Base-by-base conservation (phyloP, 106 monocot genomes). In the Allium fistulosum region DNA sequence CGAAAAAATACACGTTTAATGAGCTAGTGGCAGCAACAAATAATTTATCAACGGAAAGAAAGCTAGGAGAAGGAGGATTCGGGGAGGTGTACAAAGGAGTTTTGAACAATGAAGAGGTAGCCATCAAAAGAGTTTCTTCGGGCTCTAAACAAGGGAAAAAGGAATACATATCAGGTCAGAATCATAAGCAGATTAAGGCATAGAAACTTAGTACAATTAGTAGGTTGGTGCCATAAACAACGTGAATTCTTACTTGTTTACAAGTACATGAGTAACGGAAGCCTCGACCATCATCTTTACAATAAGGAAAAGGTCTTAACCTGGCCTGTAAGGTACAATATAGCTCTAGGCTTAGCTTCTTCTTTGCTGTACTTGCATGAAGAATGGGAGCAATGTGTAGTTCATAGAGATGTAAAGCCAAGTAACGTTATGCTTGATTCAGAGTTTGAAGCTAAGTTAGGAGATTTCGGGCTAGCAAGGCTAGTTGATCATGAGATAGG, bases 1-100 rank as follows among this genome's bases (percentile, higher is more conserved):
- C 87, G 1, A 70, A 66, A 75, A 74, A 78, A 51, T 80, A 77
- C 57, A 37, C 58, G 5, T 83, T 75, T 49, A 59, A 53, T 9
- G 78, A 83, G 58, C 68, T 87, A 15, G 78, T 69, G 17, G 66
- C 17, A 9, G 77, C 83, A 0, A 87, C 87, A 0, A 81, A 79
- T 13, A 73, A 87, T 53, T 87, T 87, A 46, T 26, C 75, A 3
- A 58, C 72, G 53, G 80, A 80, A 45, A 16, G 77, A 48, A 87
- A 87, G 75, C 80, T 87, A 10, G 87, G 87, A 17, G 58, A 87
- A 62, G 87, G 87, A 0, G 87, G 87, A 9, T 87, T 87, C 63
- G 87, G 87, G 10, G 52, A 61, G 11, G 87, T 87, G 9, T 87
- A 87, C 67, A 58, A 48, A 15, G 87, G 87, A 11, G 57, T 66